Percentiles rank a stretch among this genome's conserved stretches.
These are phyloP conservation scores for Fusarium nodosum DNA, from an alignment of 2,329 filamentous ascomycete species.

Conservation along the genomic window DNA sequence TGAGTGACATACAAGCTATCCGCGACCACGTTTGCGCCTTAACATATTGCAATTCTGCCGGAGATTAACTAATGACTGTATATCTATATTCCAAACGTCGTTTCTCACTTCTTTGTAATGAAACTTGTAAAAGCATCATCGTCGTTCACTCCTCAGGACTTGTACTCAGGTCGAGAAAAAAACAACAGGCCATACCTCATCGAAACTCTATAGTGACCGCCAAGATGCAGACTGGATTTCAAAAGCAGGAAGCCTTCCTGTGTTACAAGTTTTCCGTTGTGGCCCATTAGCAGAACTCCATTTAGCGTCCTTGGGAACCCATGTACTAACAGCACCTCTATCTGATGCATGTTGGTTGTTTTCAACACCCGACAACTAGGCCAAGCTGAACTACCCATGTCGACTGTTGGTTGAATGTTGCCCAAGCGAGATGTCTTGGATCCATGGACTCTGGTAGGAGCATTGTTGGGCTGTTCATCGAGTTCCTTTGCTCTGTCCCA, in stretches of 20 bases:
- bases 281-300: neutral
- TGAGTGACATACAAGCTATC: neutral
- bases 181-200: neutral
- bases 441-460: too few relatives aligned
- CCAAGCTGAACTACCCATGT: neutral
- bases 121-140: rapidly evolving
- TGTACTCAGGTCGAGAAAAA: rapidly evolving
- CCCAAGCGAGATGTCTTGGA: neutral
- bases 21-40: neutral
- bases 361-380: neutral
- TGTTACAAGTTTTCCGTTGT: neutral
- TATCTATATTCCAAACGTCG: neutral
- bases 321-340: neutral
- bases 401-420: constrained; percentile 15
- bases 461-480: neutral
- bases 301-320: neutral
- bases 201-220: neutral
- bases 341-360: constrained; percentile 21
- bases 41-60: neutral
- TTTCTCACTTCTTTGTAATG: rapidly evolving
- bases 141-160: neutral
- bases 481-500: neutral
- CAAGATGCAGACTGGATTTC: neutral
- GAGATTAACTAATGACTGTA: neutral
- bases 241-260: neutral